Percentiles rank a stretch among this genome's conserved stretches.
Conservation (phyloP, 129 eudicot species). For the Ambrosia trifida region DNA sequence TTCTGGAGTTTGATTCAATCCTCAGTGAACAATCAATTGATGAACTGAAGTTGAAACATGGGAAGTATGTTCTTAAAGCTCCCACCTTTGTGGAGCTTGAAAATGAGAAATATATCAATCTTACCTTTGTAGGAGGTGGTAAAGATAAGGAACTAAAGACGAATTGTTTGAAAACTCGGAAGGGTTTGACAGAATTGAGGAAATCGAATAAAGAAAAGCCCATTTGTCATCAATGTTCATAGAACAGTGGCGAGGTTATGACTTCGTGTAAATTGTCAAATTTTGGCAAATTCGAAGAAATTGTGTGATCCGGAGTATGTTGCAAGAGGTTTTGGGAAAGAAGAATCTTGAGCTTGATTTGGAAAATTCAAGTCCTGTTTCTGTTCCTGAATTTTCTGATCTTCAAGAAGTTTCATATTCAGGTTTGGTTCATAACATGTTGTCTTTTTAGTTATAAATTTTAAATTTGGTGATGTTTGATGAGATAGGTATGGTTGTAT, state of each 20-base stretch:
- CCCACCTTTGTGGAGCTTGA: constrained; percentile 61
- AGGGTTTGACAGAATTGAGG: constrained; percentile 25
- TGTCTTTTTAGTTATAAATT: background rate
- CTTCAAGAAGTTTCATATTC: constrained; percentile 42
- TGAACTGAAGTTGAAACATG: constrained; percentile 28
- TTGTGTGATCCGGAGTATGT: background rate
- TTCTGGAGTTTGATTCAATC: constrained; percentile 75
- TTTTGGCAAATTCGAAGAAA: constrained; percentile 14
- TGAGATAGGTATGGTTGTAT: constrained; percentile 15
- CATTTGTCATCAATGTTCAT: constrained; percentile 9
- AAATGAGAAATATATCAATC: constrained; percentile 66
- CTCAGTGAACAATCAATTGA: constrained; percentile 27
- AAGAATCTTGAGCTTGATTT: constrained; percentile 46
- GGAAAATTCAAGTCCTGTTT: constrained; percentile 77
- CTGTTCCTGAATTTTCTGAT: constrained; percentile 60
- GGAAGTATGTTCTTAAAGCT: constrained; percentile 40
- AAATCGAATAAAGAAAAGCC: constrained; percentile 41
- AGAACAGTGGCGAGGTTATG: constrained; percentile 9
- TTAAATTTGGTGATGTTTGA: constrained; percentile 5
- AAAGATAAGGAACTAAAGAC: background rate
- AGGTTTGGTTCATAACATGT: constrained; percentile 41
- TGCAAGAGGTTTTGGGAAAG: constrained; percentile 28
- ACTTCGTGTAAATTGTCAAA: constrained; percentile 34
- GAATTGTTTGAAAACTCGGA: constrained; percentile 31
- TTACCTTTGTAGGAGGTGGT: constrained; percentile 58